Evolutionary conservation across 2,329 filamentous ascomycete species (phyloP), one percentile per base, ranked within the genome.

Genomic region (Fusarium zealandicum): DNA sequence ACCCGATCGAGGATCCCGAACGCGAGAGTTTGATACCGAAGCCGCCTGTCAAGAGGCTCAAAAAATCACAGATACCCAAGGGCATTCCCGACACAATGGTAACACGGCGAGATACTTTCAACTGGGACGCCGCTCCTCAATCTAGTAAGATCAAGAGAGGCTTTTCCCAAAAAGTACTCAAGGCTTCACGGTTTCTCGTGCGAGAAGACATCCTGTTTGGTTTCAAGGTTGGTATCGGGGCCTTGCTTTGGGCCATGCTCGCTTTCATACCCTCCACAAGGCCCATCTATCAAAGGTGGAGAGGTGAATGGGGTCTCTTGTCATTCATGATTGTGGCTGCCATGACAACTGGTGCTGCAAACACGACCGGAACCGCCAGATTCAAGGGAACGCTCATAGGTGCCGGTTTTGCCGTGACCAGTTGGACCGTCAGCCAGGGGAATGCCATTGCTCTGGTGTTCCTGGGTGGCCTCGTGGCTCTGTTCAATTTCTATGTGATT

Each of bases 321-420:
- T 96, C 92, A 0, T 98, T 96, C 78, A 98, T 98, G 93, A 87
- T 98, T 69, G 95, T 99, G 18, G 96, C 93, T 70, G 92, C 90
- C 31, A 98, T 97, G 92, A 99, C 93, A 0, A 93, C 97, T 17
- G 95, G 95, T 22, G 92, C 95, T 7, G 91, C 92, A 18, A 99
- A 98, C 72, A 96, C 93, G 2, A 97, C 93, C 0, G 93, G 92
- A 4, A 86, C 87, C 68, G 87, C 93, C 41, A 87, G 95, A 64
- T 93, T 98, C 70, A 79, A 91, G 8, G 95, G 93, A 51, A 99
- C 93, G 1, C 80, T 92, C 28, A 80, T 96, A 31, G 95, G 95
- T 14, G 92, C 92, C 6, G 70, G 82, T 1, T 88, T 88, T 59
- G 90, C 93, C 0, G 81, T 93, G 27, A 62, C 89, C 10, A 86